Percentiles rank a stretch among this genome's conserved stretches.
phyloP scores from a whole-genome alignment of 2,329 filamentous ascomycete genomes.

The Plectosphaerella plurivora region DNA sequence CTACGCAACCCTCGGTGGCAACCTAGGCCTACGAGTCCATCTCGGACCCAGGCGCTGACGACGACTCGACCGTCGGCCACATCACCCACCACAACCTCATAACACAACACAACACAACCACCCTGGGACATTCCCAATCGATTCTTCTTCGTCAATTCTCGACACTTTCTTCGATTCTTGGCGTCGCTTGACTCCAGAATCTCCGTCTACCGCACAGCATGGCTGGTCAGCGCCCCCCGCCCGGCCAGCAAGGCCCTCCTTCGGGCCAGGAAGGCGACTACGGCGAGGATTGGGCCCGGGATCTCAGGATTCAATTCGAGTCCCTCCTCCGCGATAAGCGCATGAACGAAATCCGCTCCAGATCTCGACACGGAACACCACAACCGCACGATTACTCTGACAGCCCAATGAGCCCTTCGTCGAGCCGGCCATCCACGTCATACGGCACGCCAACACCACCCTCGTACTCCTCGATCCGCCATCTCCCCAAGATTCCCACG shows the following conservation, averaged over 20 bases:
- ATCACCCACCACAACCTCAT: neutral
- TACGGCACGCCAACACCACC: slow-evolving; percentile 38
- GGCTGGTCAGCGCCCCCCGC: slow-evolving; percentile 31
- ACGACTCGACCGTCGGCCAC: slow-evolving; percentile 3
- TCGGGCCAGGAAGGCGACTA: slow-evolving; percentile 34
- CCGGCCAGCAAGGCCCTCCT: slow-evolving; percentile 18
- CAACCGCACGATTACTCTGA: slow-evolving; percentile 45
- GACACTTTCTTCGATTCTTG: neutral
- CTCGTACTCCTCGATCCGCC: slow-evolving; percentile 43
- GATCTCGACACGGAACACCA: slow-evolving; percentile 50
- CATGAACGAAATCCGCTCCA: slow-evolving; percentile 67
- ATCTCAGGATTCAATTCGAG: slow-evolving; percentile 80
- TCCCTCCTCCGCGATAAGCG: slow-evolving; percentile 81
- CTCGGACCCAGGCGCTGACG: slow-evolving; percentile 3
- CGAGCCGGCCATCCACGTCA: slow-evolving; percentile 42
- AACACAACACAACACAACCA: neutral
- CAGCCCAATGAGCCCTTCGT: slow-evolving; percentile 16
- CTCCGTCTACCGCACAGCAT: slow-evolving; percentile 18
- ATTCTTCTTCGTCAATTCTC: neutral
- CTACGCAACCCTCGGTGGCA: slow-evolving; percentile 1
- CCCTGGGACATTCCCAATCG: too few species aligned
- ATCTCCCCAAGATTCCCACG: slow-evolving; percentile 59
- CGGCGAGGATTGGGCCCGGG: slow-evolving; percentile 72
- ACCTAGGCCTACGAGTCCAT: slow-evolving; percentile 2
- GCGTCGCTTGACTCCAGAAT: slow-evolving; percentile 4